Conservation (phyloP, 2,329 filamentous ascomycete genomes). For the Xylaria polymorpha region DNA sequence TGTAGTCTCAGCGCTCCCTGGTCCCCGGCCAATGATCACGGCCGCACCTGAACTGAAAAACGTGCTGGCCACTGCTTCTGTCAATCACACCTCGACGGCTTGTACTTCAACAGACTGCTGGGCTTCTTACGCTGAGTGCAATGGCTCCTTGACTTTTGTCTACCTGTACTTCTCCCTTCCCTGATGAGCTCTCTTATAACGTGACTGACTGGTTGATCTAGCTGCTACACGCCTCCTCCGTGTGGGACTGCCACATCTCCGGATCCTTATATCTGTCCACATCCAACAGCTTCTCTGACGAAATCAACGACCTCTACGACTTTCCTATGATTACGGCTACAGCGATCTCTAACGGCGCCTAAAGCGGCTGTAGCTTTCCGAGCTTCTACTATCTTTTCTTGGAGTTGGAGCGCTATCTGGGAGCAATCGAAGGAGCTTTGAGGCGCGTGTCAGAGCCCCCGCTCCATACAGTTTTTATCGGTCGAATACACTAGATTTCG, state of each 20-base stretch:
- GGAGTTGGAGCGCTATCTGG: not conserved
- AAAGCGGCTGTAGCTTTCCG: not conserved
- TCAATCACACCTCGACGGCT: not conserved
- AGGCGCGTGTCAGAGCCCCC: too few species aligned
- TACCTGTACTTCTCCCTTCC: constrained; percentile 29
- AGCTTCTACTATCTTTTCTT: not conserved
- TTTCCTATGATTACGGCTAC: not conserved
- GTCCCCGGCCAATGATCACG: constrained; percentile 23
- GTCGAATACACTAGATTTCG: not conserved
- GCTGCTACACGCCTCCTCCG: constrained; percentile 41
- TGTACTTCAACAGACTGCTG: constrained; percentile 37
- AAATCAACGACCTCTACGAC: not conserved
- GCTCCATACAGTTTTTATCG: not conserved
- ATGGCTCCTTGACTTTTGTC: constrained; percentile 36
- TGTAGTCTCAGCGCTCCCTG: constrained; percentile 29
- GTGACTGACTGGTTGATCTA: constrained; percentile 19
- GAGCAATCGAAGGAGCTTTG: not conserved
- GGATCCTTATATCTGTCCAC: constrained; percentile 33
- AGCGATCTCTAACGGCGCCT: not conserved
- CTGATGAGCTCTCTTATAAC: not conserved
- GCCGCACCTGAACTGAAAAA: constrained; percentile 9
- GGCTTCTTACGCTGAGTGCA: constrained; percentile 36
- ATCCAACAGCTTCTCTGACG: not conserved
- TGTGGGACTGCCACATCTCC: constrained; percentile 37
- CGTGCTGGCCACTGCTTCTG: not conserved